phyloP scores from a whole-genome alignment of 306 rosid species.

The Medicago arabica region DNA sequence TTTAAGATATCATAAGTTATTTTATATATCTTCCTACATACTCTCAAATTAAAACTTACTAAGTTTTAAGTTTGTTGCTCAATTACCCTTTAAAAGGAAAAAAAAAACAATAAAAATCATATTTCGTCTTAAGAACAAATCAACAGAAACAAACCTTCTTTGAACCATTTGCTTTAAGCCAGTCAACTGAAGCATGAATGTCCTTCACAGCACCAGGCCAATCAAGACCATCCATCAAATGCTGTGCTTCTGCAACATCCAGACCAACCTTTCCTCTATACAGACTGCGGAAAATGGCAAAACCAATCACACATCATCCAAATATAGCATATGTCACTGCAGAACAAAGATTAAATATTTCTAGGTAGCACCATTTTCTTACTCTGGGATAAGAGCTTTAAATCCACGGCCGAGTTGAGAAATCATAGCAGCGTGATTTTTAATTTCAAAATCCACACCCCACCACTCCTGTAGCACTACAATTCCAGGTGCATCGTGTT shows the following conservation, averaged over 20 bases:
- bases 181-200: conserved; percentile 77
- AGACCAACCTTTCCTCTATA: conserved; percentile 91
- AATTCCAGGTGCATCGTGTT: conserved; percentile 85
- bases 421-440: conserved; percentile 84
- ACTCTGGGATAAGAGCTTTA: conserved; percentile 96
- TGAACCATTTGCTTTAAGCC: conserved; percentile 95
- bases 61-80: too few species aligned
- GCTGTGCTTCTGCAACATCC: conserved; percentile 94
- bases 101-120: too few species aligned
- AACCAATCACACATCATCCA: conserved; percentile 18
- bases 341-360: background rate
- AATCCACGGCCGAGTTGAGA: conserved; percentile 79
- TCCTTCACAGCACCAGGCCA: conserved; percentile 99
- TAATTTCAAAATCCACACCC: conserved; percentile 88
- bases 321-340: conserved; percentile 22
- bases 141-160: conserved; percentile 67
- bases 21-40: too few species aligned
- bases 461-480: conserved; percentile 97
- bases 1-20: too few species aligned
- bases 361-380: conserved; percentile 28
- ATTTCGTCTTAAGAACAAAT: conserved; percentile 3
- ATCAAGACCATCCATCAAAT: conserved; percentile 85
- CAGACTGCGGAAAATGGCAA: conserved; percentile 50
- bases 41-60: too few species aligned
- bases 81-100: too few species aligned